phyloP scores from a whole-genome alignment of 805 yeast genomes.

The Barnettozyma californica region DNA sequence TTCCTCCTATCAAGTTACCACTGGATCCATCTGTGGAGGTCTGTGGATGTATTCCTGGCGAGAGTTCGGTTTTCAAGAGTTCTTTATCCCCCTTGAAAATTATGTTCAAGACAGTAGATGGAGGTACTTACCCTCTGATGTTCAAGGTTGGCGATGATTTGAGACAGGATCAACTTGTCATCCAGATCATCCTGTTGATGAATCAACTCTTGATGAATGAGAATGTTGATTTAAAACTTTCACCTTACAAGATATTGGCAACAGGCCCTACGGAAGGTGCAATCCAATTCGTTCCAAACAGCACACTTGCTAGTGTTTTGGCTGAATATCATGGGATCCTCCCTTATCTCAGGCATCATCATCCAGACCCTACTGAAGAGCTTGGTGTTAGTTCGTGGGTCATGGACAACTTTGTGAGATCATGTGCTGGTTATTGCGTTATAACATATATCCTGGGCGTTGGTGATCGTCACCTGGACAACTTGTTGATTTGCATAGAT shows the following conservation, averaged over 20 bases:
- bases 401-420: conserved; percentile 91
- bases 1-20: conserved; percentile 66
- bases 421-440: conserved; percentile 97
- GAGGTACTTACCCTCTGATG: conserved; percentile 67
- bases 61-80: conserved; percentile 84
- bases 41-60: conserved; percentile 72
- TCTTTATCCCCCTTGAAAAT: conserved; percentile 86
- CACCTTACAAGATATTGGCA: conserved; percentile 87
- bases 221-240: conserved; percentile 79
- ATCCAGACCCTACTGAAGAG: conserved; percentile 42
- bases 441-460: conserved; percentile 92
- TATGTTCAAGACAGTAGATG: conserved; percentile 56
- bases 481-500: conserved; percentile 73
- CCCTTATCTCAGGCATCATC: conserved; percentile 60
- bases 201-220: conserved; percentile 83
- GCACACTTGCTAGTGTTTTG: conserved; percentile 76
- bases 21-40: conserved; percentile 74
- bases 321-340: conserved; percentile 71
- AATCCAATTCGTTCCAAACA: conserved; percentile 91
- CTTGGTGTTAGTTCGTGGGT: conserved; percentile 41
- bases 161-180: conserved; percentile 94
- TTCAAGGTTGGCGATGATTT: conserved; percentile 93
- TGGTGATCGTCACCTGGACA: conserved; percentile 95
- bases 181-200: conserved; percentile 88
- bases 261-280: conserved; percentile 90